Evolutionary conservation across 106 monocot species (phyloP).

Genomic region (Platanthera guangdongensis): DNA sequence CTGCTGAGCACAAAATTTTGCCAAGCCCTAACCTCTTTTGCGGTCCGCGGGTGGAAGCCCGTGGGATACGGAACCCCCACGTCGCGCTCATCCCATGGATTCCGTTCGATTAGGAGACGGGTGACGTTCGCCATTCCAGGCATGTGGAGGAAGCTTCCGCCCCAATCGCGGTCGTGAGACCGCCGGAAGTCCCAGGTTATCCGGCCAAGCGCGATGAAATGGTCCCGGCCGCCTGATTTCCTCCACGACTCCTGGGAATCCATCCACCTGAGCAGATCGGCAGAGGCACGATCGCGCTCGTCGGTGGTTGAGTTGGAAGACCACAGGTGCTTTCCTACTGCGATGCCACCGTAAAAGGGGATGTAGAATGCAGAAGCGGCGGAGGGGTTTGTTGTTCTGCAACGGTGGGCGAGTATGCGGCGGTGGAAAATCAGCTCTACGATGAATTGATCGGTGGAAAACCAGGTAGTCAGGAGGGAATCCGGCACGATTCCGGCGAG

Average conservation of each 20-base stretch:
- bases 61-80: conserved; percentile 91
- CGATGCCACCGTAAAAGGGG: conserved; percentile 88
- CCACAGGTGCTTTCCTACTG: conserved; percentile 68
- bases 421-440: conserved; percentile 71
- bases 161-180: conserved; percentile 55
- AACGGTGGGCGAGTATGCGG: conserved; percentile 55
- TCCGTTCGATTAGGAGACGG: conserved; percentile 71
- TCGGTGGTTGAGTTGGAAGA: conserved; percentile 24
- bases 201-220: conserved; percentile 23
- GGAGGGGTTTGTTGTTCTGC: conserved; percentile 48
- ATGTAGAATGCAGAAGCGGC: conserved; percentile 71
- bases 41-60: conserved; percentile 71
- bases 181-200: conserved; percentile 36
- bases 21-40: conserved; percentile 42
- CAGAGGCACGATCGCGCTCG: conserved; percentile 20
- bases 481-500: conserved; percentile 42
- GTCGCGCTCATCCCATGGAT: conserved; percentile 66
- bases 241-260: conserved; percentile 12
- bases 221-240: conserved; percentile 15
- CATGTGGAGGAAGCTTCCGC: conserved; percentile 68
- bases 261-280: conserved; percentile 16
- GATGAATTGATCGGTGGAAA: conserved; percentile 82
- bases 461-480: conserved; percentile 46
- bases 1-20: conserved; percentile 44
- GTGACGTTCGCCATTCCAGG: conserved; percentile 68